A percentile compares a stretch with the other conserved stretches of the same genome.
Evolutionary conservation across 2,329 filamentous ascomycete genomes (phyloP).

Genomic region (Podosphaera leucotricha): DNA sequence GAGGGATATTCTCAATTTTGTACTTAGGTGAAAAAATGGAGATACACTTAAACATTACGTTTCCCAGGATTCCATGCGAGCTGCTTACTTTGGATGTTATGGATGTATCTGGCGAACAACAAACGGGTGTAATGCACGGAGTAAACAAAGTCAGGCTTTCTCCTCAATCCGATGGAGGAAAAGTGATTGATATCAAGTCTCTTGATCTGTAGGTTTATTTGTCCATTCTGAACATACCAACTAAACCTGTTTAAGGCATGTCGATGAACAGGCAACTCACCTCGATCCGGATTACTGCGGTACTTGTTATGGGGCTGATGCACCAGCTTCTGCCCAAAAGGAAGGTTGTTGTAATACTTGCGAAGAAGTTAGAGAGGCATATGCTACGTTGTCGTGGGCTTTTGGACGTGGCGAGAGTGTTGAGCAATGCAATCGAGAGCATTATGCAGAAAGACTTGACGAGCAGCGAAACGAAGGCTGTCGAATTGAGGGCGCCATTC

Average conservation of each 20-base stretch:
- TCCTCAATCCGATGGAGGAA: slow-evolving; percentile 48
- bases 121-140: slow-evolving; percentile 81
- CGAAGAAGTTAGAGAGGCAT: slow-evolving; percentile 88
- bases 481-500: slow-evolving; percentile 72
- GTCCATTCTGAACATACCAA: background rate
- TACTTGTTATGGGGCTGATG: slow-evolving; percentile 64
- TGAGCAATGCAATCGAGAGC: slow-evolving; percentile 85
- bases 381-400: slow-evolving; percentile 72
- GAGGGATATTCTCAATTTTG: background rate
- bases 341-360: slow-evolving; percentile 91
- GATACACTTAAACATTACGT: slow-evolving; percentile 92
- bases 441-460: slow-evolving; percentile 75
- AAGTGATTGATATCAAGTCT: slow-evolving; percentile 44
- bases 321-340: slow-evolving; percentile 50
- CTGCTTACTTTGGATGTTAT: slow-evolving; percentile 93
- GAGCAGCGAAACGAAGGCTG: slow-evolving; percentile 80
- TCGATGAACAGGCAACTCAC: slow-evolving; percentile 46
- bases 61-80: slow-evolving; percentile 83
- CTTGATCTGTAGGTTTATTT: slow-evolving; percentile 35
- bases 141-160: slow-evolving; percentile 73
- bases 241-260: slow-evolving; percentile 27
- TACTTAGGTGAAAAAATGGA: slow-evolving; percentile 85
- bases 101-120: slow-evolving; percentile 94
- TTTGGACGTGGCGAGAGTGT: slow-evolving; percentile 83
- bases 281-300: slow-evolving; percentile 86